Conservation (phyloP, 306 rosid species). For the Pyrus betulifolia region DNA sequence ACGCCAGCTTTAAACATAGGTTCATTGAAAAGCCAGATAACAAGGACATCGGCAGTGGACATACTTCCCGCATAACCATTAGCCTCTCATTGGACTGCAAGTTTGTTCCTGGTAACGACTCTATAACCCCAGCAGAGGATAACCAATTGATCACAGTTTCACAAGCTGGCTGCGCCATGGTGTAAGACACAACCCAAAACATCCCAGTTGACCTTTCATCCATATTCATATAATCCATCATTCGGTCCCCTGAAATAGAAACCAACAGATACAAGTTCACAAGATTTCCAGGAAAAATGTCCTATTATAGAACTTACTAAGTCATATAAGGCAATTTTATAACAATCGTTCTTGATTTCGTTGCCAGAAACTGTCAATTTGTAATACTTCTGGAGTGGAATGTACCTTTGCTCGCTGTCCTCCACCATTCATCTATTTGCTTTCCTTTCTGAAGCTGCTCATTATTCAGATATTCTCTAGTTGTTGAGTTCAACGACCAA, state of each 20-base stretch:
- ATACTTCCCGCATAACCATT: slow-evolving; percentile 79
- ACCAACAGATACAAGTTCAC: neutral
- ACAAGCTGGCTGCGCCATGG: slow-evolving; percentile 97
- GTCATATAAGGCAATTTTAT: slow-evolving; percentile 8
- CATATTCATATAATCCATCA: slow-evolving; percentile 96
- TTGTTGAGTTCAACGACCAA: slow-evolving; percentile 86
- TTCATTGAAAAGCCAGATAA: slow-evolving; percentile 88
- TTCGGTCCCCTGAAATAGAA: slow-evolving; percentile 64
- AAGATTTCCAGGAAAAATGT: neutral
- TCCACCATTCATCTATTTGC: slow-evolving; percentile 99
- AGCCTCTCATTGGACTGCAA: slow-evolving; percentile 63
- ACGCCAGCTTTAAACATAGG: slow-evolving; percentile 76
- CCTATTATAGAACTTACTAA: neutral
- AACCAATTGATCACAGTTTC: slow-evolving; percentile 91
- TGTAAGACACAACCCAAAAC: slow-evolving; percentile 99
- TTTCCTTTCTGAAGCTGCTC: slow-evolving; percentile 99
- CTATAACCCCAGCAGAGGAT: slow-evolving; percentile 62
- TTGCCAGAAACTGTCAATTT: slow-evolving; percentile 5
- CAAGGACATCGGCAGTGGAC: slow-evolving; percentile 91
- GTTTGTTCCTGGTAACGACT: slow-evolving; percentile 52
- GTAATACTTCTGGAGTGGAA: slow-evolving; percentile 1
- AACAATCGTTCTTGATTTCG: slow-evolving; percentile 6
- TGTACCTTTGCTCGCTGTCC: slow-evolving; percentile 88
- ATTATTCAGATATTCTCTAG: slow-evolving; percentile 84
- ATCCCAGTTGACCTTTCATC: slow-evolving; percentile 97